Base-by-base conservation (phyloP, 352 stramenopile species). In the Phytophthora tubulina region DNA sequence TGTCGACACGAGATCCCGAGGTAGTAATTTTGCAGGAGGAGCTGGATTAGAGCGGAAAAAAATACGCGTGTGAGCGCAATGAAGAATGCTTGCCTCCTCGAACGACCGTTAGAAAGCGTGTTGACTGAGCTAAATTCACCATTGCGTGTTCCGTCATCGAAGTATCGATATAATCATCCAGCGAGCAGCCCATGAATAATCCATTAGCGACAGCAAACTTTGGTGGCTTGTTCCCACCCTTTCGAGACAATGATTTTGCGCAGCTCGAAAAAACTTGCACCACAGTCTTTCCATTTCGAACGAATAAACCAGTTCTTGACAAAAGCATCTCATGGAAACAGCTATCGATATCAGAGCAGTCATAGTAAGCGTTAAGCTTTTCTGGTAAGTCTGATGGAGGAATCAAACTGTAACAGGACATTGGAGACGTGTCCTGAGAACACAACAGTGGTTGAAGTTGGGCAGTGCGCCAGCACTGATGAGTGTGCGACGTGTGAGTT, bases 171-270 rank as follows among this genome's bases (percentile, higher is more conserved):
- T 42, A 41, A 15, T 27, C 9, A 38, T 14, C 6, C 10, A 31
- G 35, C 3, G 57, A 10, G 2, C 2, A 2, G 1, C 57, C 57
- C 7, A 51, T 65, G 8, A 56, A 65, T 0, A 65, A 21, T 1
- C 46, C 46, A 50, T 65, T 57, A 2, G 45, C 57, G 14, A 56
- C 56, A 49, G 31, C 44, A 57, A 57, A 65, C 9, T 65, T 57
- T 1, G 57, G 46, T 2, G 57, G 45, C 14, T 9, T 55, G 36
- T 39, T n/a, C 13, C 3, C 3, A 39, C 39, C 9, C 4, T 61
- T 51, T 59, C 33, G n/a, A 14, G 36, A 38, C 6, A 41, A 15
- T 30, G n/a, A 51, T 41, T 27, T 41, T 10, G 15, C 46, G 30
- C 53, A 31, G 15, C 53, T 42, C 2, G 17, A 38, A 14, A 38